A percentile compares a stretch with the other conserved stretches of the same genome.
phyloP scores from a whole-genome alignment of 2,329 filamentous ascomycete genomes.

The Nothophoma quercina region DNA sequence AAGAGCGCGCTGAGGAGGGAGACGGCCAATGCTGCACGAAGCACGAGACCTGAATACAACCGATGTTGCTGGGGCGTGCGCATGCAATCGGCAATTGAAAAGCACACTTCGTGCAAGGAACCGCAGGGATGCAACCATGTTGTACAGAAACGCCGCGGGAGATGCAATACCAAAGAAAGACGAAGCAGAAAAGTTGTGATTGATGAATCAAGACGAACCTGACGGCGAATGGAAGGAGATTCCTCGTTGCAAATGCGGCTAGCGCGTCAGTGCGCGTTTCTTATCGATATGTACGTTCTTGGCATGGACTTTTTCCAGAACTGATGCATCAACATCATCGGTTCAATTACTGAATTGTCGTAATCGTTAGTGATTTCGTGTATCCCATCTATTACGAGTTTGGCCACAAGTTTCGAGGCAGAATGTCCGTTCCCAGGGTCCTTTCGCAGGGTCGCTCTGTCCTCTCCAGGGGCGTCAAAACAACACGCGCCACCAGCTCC shows the following conservation, averaged over 20 bases:
- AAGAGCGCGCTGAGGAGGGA: neutral
- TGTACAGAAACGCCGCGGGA: neutral
- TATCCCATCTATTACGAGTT: too few relatives aligned
- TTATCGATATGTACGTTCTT: conserved; percentile 13
- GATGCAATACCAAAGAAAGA: neutral
- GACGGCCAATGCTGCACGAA: neutral
- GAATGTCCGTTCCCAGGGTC: conserved; percentile 27
- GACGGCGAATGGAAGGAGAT: neutral
- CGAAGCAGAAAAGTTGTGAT: neutral
- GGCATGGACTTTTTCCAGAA: neutral
- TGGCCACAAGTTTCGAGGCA: too few relatives aligned
- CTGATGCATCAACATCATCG: neutral
- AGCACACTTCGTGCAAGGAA: neutral
- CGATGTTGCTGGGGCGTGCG: neutral
- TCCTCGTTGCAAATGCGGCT: neutral
- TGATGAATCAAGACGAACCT: too few relatives aligned
- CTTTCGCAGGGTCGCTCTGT: conserved; percentile 18
- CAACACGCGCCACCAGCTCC: conserved; percentile 20
- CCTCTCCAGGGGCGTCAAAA: conserved; percentile 20
- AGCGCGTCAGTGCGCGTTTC: neutral
- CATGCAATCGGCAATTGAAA: neutral
- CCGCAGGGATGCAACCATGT: neutral
- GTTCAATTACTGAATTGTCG: neutral
- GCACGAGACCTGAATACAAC: neutral
- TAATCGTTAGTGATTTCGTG: too few relatives aligned